phyloP scores from a whole-genome alignment of 495 filamentous ascomycete genomes.

The Aspergillus sclerotioniger region DNA sequence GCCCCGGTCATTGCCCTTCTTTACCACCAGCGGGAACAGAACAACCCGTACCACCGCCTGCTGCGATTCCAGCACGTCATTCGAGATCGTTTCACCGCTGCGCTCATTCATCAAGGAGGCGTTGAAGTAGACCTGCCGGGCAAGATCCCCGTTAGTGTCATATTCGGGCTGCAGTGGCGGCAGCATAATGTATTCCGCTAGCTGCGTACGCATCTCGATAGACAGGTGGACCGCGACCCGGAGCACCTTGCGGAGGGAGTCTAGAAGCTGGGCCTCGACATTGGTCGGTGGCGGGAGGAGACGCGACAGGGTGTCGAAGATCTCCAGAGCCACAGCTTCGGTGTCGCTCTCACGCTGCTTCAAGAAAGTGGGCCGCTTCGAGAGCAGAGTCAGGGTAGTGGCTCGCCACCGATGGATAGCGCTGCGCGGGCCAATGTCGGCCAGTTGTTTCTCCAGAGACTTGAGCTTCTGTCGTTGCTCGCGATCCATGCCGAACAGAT shows the following conservation, averaged over 20 bases:
- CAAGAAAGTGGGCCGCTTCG: conserved; percentile 69
- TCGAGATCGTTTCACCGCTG: conserved; percentile 61
- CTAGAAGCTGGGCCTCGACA: conserved; percentile 67
- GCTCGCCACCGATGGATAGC: conserved; percentile 96
- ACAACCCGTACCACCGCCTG: conserved; percentile 83
- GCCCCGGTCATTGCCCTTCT: conserved; percentile 85
- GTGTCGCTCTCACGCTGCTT: conserved; percentile 78
- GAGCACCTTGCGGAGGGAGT: conserved; percentile 80
- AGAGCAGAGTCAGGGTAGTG: conserved; percentile 84
- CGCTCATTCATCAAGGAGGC: conserved; percentile 91
- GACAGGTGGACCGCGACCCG: conserved; percentile 79
- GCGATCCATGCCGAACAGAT: conserved; percentile 96
- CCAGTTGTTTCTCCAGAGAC: conserved; percentile 83
- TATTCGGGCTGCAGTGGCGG: conserved; percentile 94
- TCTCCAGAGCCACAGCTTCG: conserved; percentile 82
- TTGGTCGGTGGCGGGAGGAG: conserved; percentile 82
- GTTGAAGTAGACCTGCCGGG: conserved; percentile 80
- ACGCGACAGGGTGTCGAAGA: conserved; percentile 72
- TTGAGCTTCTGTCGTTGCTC: conserved; percentile 97
- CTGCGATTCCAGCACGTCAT: conserved; percentile 72
- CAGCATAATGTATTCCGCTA: conserved; percentile 96
- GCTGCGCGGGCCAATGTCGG: conserved; percentile 75
- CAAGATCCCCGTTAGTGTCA: conserved; percentile 85
- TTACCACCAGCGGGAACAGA: conserved; percentile 90
- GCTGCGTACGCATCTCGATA: conserved; percentile 94